Conservation (phyloP, 1,139 yeast species). For the Geotrichum reessii region DNA sequence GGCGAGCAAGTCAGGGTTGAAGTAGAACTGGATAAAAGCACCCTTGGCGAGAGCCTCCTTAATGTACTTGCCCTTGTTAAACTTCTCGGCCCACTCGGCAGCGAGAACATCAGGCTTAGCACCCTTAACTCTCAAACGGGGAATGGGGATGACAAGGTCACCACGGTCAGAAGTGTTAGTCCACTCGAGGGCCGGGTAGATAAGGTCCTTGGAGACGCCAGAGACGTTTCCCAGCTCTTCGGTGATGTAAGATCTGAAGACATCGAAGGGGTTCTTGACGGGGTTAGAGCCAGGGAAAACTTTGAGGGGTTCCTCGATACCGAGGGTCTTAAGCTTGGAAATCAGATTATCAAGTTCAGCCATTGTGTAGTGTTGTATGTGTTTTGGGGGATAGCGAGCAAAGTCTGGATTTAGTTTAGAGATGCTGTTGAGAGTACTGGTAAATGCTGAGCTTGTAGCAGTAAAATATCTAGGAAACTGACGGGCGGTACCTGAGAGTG, state of each 20-base stretch:
- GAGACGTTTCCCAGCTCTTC: constrained; percentile 68
- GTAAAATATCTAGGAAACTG: neutral
- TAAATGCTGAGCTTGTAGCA: neutral
- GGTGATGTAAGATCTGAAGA: constrained; percentile 84
- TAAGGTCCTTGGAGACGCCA: constrained; percentile 61
- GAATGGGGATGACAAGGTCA: constrained; percentile 86
- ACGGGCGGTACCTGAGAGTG: neutral
- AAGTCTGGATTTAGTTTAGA: neutral
- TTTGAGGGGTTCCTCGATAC: constrained; percentile 28
- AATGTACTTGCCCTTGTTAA: constrained; percentile 53
- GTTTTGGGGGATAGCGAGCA: neutral
- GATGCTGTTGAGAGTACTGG: neutral
- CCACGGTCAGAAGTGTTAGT: constrained; percentile 85
- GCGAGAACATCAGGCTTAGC: constrained; percentile 81
- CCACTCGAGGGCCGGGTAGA: constrained; percentile 84
- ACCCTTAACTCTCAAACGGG: constrained; percentile 87
- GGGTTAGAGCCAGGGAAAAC: constrained; percentile 54
- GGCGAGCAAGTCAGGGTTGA: constrained; percentile 59
- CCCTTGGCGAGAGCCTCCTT: constrained; percentile 76
- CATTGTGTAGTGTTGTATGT: constrained; percentile 23
- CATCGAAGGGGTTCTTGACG: constrained; percentile 68
- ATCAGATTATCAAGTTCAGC: constrained; percentile 29
- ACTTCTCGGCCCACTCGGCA: constrained; percentile 61
- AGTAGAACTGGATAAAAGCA: constrained; percentile 85
- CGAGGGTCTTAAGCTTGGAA: constrained; percentile 29